Conservation (phyloP, 768 basidiomycete genomes). For the Leccinum olivaceopallidum region DNA sequence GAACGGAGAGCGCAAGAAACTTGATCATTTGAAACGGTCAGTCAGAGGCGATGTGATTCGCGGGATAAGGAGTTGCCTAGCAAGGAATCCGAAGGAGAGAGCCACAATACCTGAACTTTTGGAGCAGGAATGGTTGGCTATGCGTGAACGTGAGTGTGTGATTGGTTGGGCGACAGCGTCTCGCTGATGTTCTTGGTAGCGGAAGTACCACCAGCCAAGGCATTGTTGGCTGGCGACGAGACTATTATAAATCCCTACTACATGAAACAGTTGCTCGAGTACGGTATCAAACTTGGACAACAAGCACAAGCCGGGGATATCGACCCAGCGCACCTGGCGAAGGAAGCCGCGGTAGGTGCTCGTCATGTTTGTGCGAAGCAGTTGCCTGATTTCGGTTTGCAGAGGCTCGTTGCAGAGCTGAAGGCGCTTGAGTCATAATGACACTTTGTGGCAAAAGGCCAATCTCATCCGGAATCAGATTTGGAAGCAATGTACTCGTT, state of each 20-base stretch:
- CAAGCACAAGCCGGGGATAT: conserved; percentile 40
- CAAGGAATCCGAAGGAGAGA: conserved; percentile 77
- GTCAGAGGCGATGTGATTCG: conserved; percentile 77
- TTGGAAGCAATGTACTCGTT: conserved; percentile 31
- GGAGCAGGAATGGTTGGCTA: conserved; percentile 75
- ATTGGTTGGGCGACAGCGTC: neutral
- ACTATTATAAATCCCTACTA: conserved; percentile 78
- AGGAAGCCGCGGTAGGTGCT: conserved; percentile 56
- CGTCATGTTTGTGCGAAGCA: neutral
- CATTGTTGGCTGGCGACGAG: conserved; percentile 49
- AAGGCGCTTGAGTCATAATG: conserved; percentile 46
- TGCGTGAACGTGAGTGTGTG: conserved; percentile 40
- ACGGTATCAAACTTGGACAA: conserved; percentile 65
- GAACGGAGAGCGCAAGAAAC: conserved; percentile 42
- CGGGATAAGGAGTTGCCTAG: conserved; percentile 81
- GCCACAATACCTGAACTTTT: conserved; percentile 87
- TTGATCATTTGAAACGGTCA: conserved; percentile 68
- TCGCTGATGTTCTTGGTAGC: conserved; percentile 19
- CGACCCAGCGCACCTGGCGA: conserved; percentile 46
- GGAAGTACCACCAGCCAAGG: conserved; percentile 30
- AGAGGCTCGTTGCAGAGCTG: conserved; percentile 69
- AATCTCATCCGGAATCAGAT: conserved; percentile 13
- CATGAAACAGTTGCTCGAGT: conserved; percentile 72
- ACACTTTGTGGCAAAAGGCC: conserved; percentile 6
- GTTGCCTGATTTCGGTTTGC: conserved; percentile 5